Evolutionary conservation across 257 asterid species (phyloP), one percentile per base, ranked within the genome.

Genomic region (Misopates orontium): DNA sequence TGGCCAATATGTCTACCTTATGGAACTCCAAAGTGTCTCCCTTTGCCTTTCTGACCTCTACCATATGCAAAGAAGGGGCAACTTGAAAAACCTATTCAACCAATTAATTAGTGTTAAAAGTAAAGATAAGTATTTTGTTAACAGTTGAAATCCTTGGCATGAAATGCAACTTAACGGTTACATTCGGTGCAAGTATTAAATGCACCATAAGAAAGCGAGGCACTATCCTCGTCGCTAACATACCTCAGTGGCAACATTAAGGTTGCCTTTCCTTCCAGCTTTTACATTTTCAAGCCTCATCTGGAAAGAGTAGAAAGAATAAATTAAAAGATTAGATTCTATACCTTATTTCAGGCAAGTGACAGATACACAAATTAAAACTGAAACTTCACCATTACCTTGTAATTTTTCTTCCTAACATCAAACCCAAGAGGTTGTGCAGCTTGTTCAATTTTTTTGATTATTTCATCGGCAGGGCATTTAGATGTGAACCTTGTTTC

Each of bases 241-340:
- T 79, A 91, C 98, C 95, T 91, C 88, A 10, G 98, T 88, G 47
- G 98, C 83, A 54, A 91, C 85, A 61, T 86, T 88, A 72, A 91
- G 95, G 77, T 87, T 86, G 73, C 98, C 98, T 74, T 91, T 91
- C 68, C 96, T 82, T 77, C 98, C 98, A 15, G 95, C 95, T 86
- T 88, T 86, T 8, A 73, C 41, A 62, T 88, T 91, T 77, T 91
- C 91, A 25, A 91, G 95, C 82, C 94, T 82, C 96, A 91, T 84
- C 98, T 91, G 77, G 19, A 57, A 61, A 68, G 56, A 49, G 18
- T 11, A 19, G 36, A 32, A 10, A 31, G 18, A 66, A 47, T 12
- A 21, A 10, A 36, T n/a, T n/a, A 0, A 6, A 10, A 59, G 19
- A 17, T 3, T 58, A 14, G 45, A 58, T 19, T 18, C 44, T n/a